phyloP scores from a whole-genome alignment of 768 basidiomycete genomes.

The Suillus plorans region DNA sequence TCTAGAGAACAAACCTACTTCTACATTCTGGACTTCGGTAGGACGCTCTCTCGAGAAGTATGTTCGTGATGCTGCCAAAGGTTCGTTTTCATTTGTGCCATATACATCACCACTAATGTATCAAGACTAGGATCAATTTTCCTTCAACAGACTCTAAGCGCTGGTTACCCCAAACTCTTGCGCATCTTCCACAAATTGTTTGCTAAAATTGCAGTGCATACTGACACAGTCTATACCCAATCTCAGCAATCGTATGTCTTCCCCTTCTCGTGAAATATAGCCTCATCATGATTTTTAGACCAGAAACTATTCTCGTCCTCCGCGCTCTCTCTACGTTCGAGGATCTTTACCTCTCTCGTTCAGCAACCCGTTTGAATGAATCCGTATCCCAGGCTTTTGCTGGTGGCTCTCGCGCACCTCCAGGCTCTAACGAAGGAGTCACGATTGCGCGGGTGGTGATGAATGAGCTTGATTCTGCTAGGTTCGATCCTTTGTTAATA shows the following conservation, averaged over 20 bases:
- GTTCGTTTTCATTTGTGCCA: constrained; percentile 39
- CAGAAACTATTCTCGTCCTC: constrained; percentile 88
- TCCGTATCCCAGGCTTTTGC: constrained; percentile 73
- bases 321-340: constrained; percentile 85
- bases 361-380: constrained; percentile 82
- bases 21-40: constrained; percentile 87
- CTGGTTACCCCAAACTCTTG: constrained; percentile 83
- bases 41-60: constrained; percentile 80
- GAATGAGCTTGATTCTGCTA: constrained; percentile 91
- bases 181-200: constrained; percentile 97
- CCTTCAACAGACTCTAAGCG: constrained; percentile 83
- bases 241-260: constrained; percentile 73
- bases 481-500: constrained; percentile 89
- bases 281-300: constrained; percentile 44
- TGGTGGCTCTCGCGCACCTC: constrained; percentile 66
- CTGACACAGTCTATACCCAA: constrained; percentile 88
- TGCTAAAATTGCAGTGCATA: constrained; percentile 90
- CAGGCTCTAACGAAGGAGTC: constrained; percentile 73
- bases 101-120: constrained; percentile 4
- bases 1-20: constrained; percentile 88
- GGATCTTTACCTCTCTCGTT: constrained; percentile 83
- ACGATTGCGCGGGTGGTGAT: constrained; percentile 73
- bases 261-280: not conserved
- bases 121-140: constrained; percentile 74
- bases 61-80: constrained; percentile 75